phyloP scores from a whole-genome alignment of 1,284 basidiomycete genomes.

The Cutaneotrichosporon daszewskae region DNA sequence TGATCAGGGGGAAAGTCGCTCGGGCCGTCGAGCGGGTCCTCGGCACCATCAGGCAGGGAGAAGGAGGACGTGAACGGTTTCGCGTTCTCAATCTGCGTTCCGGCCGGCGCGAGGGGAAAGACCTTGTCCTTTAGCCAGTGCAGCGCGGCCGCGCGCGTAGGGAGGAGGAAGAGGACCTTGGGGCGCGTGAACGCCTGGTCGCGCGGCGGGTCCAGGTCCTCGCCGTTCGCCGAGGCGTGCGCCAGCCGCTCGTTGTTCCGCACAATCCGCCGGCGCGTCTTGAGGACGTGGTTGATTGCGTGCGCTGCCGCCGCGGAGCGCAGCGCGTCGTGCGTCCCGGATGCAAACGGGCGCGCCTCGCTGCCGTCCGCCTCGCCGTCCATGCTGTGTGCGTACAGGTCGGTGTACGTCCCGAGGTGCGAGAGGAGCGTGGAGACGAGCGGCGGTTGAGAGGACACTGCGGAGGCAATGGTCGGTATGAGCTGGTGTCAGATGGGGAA shows the following conservation, averaged over 20 bases:
- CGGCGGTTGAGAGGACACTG: constrained; percentile 29
- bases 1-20: constrained; percentile 85
- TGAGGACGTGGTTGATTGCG: constrained; percentile 75
- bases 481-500: constrained; percentile 46
- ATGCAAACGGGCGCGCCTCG: constrained; percentile 24
- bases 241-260: constrained; percentile 90
- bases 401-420: constrained; percentile 54
- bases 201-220: constrained; percentile 61
- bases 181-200: constrained; percentile 98
- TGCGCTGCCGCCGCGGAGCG: constrained; percentile 69
- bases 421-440: constrained; percentile 60
- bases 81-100: constrained; percentile 75
- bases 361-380: constrained; percentile 48
- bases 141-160: constrained; percentile 83
- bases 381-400: constrained; percentile 65
- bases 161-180: constrained; percentile 82
- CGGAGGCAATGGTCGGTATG: constrained; percentile 53
- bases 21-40: constrained; percentile 67
- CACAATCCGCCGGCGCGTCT: constrained; percentile 86
- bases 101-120: constrained; percentile 59
- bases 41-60: constrained; percentile 64
- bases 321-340: constrained; percentile 46
- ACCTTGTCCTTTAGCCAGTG: constrained; percentile 66
- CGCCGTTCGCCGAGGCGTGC: constrained; percentile 49
- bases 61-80: constrained; percentile 78